phyloP scores from a whole-genome alignment of 202 grass and related monocot genomes.

The Bolboschoenoplectus hybrid region DNA sequence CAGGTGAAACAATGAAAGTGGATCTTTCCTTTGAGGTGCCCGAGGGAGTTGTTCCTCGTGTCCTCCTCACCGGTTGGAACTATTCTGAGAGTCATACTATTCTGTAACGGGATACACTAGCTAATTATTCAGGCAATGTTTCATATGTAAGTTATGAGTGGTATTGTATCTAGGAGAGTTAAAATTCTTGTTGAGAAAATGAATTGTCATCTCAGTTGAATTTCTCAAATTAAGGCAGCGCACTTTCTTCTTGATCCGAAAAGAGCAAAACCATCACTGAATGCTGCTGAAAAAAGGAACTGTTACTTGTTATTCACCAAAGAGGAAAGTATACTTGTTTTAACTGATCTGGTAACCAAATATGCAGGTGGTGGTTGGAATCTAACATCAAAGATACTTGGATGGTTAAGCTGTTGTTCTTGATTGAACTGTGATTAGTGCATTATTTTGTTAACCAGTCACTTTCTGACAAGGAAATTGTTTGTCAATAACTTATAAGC shows the following conservation, averaged over 20 bases:
- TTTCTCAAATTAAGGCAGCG: not conserved
- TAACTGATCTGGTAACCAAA: conserved; percentile 7
- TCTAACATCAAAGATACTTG: not conserved
- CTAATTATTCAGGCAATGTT: not conserved
- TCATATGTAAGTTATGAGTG: not conserved
- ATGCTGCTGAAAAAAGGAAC: not conserved
- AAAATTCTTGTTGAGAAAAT: conserved; percentile 13
- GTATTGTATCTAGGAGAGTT: conserved; percentile 1
- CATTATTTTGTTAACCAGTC: not conserved
- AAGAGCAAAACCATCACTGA: not conserved
- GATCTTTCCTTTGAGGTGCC: conserved; percentile 74
- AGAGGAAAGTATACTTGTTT: not conserved
- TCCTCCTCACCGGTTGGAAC: conserved; percentile 84
- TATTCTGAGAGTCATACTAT: conserved; percentile 50
- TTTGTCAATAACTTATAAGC: not conserved
- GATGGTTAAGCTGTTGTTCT: not conserved
- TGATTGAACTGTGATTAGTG: not conserved
- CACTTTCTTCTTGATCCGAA: not conserved
- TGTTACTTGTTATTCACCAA: not conserved
- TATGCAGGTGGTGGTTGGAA: not conserved
- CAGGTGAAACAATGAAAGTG: conserved; percentile 65
- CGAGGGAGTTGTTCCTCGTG: conserved; percentile 49
- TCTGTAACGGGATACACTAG: conserved; percentile 40
- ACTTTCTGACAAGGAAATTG: not conserved
- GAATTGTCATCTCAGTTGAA: not conserved